Conservation (phyloP, 2,329 filamentous ascomycete species). For the Plenodomus tracheiphilus region DNA sequence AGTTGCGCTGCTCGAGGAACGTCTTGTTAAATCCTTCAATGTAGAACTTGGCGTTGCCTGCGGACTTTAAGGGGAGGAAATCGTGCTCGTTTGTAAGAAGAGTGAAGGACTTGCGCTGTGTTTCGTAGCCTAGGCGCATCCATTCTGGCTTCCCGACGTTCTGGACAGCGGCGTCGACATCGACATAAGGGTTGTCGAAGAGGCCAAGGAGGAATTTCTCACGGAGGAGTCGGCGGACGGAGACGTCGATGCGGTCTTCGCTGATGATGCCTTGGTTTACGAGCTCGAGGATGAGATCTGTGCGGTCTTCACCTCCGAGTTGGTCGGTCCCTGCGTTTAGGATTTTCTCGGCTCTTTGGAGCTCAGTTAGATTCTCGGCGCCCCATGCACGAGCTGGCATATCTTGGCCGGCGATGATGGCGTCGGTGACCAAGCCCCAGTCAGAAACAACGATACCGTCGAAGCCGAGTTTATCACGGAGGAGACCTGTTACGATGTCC, state of each 20-base stretch:
- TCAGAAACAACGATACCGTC: conserved; percentile 57
- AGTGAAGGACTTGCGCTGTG: conserved; percentile 44
- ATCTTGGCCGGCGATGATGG: conserved; percentile 47
- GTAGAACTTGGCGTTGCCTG: conserved; percentile 35
- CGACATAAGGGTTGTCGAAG: conserved; percentile 57
- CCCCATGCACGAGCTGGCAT: conserved; percentile 58
- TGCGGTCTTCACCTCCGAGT: conserved; percentile 55
- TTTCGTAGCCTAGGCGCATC: conserved; percentile 40
- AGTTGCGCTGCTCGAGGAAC: conserved; percentile 33
- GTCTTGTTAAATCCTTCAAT: conserved; percentile 41
- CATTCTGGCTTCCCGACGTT: conserved; percentile 54
- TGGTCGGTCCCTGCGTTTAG: conserved; percentile 58
- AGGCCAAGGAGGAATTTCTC: conserved; percentile 59
- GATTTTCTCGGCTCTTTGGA: conserved; percentile 49
- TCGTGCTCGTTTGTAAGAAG: conserved; percentile 43
- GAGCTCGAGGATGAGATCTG: conserved; percentile 55
- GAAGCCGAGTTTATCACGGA: conserved; percentile 54
- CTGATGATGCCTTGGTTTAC: conserved; percentile 48
- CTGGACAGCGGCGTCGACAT: conserved; percentile 47
- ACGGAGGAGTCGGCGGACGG: conserved; percentile 51
- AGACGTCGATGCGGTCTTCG: conserved; percentile 52
- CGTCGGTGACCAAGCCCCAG: conserved; percentile 58
- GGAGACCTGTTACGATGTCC: conserved; percentile 54
- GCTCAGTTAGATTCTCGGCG: conserved; percentile 50
- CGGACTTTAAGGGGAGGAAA: conserved; percentile 32